A percentile compares a stretch with the other conserved stretches of the same genome.
These are phyloP conservation scores for Blepharisma japonicum DNA, from an alignment of 73 alveolate genomes.

Conservation along the genomic window DNA sequence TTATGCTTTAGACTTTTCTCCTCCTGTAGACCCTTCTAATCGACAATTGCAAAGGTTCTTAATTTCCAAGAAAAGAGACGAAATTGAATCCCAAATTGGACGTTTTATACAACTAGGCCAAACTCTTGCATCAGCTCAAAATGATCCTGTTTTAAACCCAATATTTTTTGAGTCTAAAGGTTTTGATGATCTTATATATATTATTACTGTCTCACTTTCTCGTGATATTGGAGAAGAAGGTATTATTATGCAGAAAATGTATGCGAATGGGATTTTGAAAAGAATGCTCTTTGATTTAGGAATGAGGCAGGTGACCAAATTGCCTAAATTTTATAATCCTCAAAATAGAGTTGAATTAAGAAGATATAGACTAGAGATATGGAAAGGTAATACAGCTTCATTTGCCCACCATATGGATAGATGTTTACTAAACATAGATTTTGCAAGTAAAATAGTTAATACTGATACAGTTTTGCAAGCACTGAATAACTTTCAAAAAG, in stretches of 20 bases:
- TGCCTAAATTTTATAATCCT: constrained; percentile 16
- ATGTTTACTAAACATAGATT: not conserved
- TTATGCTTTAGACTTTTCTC: too few species aligned
- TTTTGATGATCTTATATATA: not conserved
- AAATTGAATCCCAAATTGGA: too few species aligned
- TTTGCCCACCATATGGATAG: not conserved
- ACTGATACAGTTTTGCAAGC: not conserved
- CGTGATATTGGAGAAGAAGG: not conserved
- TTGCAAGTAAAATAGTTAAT: constrained; percentile 12
- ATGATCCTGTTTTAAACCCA: too few species aligned
- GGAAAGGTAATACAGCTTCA: constrained; percentile 41
- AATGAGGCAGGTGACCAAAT: not conserved
- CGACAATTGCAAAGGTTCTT: too few species aligned
- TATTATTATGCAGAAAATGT: not conserved
- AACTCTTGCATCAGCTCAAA: too few species aligned
- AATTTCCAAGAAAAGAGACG: too few species aligned
- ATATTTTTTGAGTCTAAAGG: too few species aligned
- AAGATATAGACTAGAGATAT: constrained; percentile 7
- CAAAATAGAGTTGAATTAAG: not conserved
- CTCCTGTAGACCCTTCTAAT: too few species aligned
- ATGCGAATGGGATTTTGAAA: not conserved
- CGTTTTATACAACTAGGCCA: too few species aligned
- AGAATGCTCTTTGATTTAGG: not conserved
- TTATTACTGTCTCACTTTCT: not conserved
- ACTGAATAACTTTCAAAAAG: constrained; percentile 4